Evolutionary conservation across 2,329 filamentous ascomycete species (phyloP), one percentile per base, ranked within the genome.

Genomic region (Colletotrichum nymphaeae): DNA sequence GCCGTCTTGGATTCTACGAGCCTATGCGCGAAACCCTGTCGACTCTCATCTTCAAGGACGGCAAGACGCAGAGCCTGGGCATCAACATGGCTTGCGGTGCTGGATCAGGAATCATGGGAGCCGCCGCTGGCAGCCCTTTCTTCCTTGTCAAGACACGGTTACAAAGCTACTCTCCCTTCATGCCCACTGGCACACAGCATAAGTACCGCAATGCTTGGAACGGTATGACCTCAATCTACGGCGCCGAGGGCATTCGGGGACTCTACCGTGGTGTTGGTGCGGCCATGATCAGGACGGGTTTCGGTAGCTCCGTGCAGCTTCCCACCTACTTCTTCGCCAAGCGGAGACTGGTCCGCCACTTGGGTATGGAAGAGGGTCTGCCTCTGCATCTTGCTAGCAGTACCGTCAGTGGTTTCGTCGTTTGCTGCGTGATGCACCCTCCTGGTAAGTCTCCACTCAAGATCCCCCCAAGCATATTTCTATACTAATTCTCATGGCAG

Each of bases 281-380:
- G 3, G 95, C 97, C 26, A 98, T 98, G 94, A 94, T 99, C 75
- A 89, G 97, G 72, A 99, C 97, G 1, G 96, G 96, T 28, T 98
- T 98, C 78, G 97, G 97, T 63, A 97, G 94, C 84, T 97, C 95
- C 6, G 97, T 98, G 12, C 97, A 99, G 85, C 88, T 99, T 74
- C 97, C 97, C 2, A 99, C 97, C 46, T 99, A 99, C 83, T 99
- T 98, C 85, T 97, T 98, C 78, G 97, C 96, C 14, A 99, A 99
- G 88, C 88, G 97, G 74, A 88, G 94, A 78, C 85, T 99, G 77
- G 89, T 94, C 72, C 92, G 89, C 79, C 95, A 98, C 80, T 84
- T 96, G 67, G 95, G 92, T 58, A 95, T 98, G 93, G 87, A 97
- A 79, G 97, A 99, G 80, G 96, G 97, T 1, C 94, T 95, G 49